Evolutionary conservation across 345 rosid genomes (phyloP).

Genomic region (Euclidium syriacum): DNA sequence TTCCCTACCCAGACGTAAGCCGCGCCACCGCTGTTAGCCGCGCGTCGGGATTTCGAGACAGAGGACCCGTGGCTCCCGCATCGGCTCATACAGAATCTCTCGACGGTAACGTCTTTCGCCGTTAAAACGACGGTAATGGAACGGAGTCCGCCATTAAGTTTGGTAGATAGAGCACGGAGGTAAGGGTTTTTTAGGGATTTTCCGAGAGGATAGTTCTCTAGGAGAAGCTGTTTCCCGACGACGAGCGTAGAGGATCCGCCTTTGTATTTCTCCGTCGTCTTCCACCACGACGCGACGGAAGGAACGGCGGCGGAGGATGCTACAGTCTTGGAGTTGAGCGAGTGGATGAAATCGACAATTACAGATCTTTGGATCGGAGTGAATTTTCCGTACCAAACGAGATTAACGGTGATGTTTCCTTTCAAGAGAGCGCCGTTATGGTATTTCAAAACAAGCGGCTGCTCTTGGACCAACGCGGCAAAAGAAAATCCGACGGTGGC

Average conservation of each 20-base stretch:
- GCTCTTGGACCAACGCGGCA: constrained; percentile 64
- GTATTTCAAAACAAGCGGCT: constrained; percentile 46
- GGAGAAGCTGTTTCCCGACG: constrained; percentile 50
- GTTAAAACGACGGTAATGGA: constrained; percentile 60
- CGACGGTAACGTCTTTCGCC: constrained; percentile 62
- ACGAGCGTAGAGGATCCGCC: constrained; percentile 24
- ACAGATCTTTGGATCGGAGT: constrained; percentile 29
- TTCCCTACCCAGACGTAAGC: constrained; percentile 80
- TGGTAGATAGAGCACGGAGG: constrained; percentile 38
- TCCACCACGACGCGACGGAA: constrained; percentile 36
- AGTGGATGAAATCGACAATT: constrained; percentile 30
- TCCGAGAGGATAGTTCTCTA: constrained; percentile 48
- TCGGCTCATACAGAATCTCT: constrained; percentile 65
- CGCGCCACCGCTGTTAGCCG: constrained; percentile 14
- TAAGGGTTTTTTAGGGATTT: constrained; percentile 36
- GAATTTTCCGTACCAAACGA: constrained; percentile 33
- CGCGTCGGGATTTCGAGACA: constrained; percentile 15
- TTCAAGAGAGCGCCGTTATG: constrained; percentile 27
- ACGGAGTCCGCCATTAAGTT: constrained; percentile 16
- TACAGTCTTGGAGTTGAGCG: constrained; percentile 8
- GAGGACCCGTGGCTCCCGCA: constrained; percentile 67
- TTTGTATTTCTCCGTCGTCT: constrained; percentile 34
- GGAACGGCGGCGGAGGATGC: constrained; percentile 13
- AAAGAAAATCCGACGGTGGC: constrained; percentile 12
- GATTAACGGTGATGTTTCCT: constrained; percentile 23